phyloP scores from a whole-genome alignment of 805 yeast species.

The Monosporozyma servazzii region DNA sequence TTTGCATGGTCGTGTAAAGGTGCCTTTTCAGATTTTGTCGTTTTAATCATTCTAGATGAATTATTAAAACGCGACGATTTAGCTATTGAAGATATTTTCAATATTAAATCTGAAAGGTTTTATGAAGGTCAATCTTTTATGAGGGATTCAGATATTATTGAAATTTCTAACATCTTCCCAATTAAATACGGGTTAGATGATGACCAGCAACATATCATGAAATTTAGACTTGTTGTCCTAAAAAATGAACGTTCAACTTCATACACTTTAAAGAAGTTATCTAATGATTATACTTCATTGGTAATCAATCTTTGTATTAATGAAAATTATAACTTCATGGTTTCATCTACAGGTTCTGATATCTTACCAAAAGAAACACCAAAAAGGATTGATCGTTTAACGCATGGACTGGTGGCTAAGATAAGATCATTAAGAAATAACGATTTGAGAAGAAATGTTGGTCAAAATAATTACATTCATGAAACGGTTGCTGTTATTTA shows the following conservation, averaged over 20 bases:
- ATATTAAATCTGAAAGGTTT: constrained; percentile 13
- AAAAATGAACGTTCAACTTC: constrained; percentile 13
- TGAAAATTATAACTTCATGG: constrained; percentile 7
- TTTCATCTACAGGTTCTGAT: constrained; percentile 1
- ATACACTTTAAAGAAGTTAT: constrained; percentile 10
- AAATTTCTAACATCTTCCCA: constrained; percentile 15
- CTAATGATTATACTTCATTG: constrained; percentile 10
- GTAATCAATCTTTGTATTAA: constrained; percentile 13
- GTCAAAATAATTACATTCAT: constrained; percentile 22
- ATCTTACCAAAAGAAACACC: constrained; percentile 8
- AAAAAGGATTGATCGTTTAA: constrained; percentile 17
- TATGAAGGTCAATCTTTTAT: constrained; percentile 1
- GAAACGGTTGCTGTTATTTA: not conserved
- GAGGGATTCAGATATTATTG: constrained; percentile 14
- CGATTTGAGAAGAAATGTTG: constrained; percentile 25
- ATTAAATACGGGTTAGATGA: constrained; percentile 11
- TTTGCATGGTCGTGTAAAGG: constrained; percentile 27
- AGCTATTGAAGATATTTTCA: constrained; percentile 18
- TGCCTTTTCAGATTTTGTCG: constrained; percentile 16
- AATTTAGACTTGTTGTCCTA: constrained; percentile 16
- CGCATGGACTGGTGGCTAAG: constrained; percentile 13
- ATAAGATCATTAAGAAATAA: constrained; percentile 15
- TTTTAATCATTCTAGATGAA: constrained; percentile 19
- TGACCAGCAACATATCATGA: constrained; percentile 6
- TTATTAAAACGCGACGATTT: constrained; percentile 18